Base-by-base conservation (phyloP, 371 early-diverging fungal genomes). In the Saksenaea oblongispora region DNA sequence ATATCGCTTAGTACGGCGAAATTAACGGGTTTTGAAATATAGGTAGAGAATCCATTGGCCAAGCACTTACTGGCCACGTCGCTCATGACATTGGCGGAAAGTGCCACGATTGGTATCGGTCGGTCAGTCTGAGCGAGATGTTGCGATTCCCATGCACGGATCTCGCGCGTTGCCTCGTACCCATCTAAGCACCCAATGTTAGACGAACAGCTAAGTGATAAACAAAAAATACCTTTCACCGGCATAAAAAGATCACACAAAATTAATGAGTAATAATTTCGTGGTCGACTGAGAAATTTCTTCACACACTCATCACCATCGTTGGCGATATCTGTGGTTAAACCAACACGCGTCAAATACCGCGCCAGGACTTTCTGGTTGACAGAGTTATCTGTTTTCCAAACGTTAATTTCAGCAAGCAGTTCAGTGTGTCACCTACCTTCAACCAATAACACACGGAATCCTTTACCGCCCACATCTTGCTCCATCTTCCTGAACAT, bases 71-170 rank as follows among this genome's bases (percentile, higher is more conserved):
- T 76, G 8, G 84, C 84, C 26, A 87, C 87, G 57, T 87, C 80
- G 42, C 85, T 83, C 86, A 86, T 85, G 14, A 86, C 88, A 60
- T 86, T 88, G n/a, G 88, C 88, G 11, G 86, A 84, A 27, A 88
- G 67, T 0, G 87, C 88, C 18, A 88, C 78, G 56, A 88, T 88
- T 5, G 85, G 86, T 24, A 84, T 80, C 22, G 69, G 77, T 39
- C 66, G 74, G 11, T 79, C 76, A 24, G 59, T 66, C 8, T 69
- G 56, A 1, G 59, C 62, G 11, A 76, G 58, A 54, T 80, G 59
- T n/a, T 73, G 54, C 11, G 75, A 72, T 62, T 84, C 85, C 84
- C 85, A 86, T 61, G 73, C 74, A 22, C 87, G 81, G 34, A 88
- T 84, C 57, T 82, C 86, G 41, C 75, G 70, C 14, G 88, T 84